phyloP scores from a whole-genome alignment of 805 yeast genomes.

The Trichomonascus vanleenenianus region DNA sequence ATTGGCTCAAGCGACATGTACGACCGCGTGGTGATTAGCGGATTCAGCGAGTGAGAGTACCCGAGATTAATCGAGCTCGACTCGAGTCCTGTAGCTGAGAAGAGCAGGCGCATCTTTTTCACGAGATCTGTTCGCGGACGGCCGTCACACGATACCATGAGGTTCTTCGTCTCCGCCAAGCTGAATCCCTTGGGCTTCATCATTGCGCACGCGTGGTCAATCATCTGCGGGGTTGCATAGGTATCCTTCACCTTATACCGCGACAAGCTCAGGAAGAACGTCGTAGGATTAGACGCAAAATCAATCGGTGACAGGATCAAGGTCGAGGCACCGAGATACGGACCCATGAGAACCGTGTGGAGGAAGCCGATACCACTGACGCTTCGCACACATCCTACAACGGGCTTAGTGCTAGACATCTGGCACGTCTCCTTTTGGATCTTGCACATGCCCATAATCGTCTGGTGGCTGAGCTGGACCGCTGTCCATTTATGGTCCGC shows the following conservation, averaged over 20 bases:
- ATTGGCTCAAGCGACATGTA: conserved; percentile 85
- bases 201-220: conserved; percentile 59
- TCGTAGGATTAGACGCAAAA: conserved; percentile 64
- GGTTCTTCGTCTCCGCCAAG: conserved; percentile 59
- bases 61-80: conserved; percentile 67
- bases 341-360: conserved; percentile 77
- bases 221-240: conserved; percentile 76
- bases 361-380: conserved; percentile 81
- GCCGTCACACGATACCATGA: conserved; percentile 73
- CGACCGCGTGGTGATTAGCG: conserved; percentile 76
- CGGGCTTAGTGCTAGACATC: conserved; percentile 58
- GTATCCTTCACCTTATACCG: conserved; percentile 79
- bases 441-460: conserved; percentile 72
- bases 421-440: conserved; percentile 89
- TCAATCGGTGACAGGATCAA: conserved; percentile 71
- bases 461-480: conserved; percentile 46
- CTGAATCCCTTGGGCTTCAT: conserved; percentile 54
- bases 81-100: conserved; percentile 56
- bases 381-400: conserved; percentile 82
- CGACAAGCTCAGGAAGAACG: conserved; percentile 62
- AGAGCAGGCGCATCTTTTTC: conserved; percentile 49
- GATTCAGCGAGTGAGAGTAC: conserved; percentile 72
- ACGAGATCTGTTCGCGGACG: conserved; percentile 59
- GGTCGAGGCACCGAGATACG: conserved; percentile 80
- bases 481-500: conserved; percentile 65